Percentiles rank a stretch among this genome's conserved stretches.
These are phyloP conservation scores for Candida pseudofarinosa DNA, from an alignment of 805 yeast species.

Conservation along the genomic window DNA sequence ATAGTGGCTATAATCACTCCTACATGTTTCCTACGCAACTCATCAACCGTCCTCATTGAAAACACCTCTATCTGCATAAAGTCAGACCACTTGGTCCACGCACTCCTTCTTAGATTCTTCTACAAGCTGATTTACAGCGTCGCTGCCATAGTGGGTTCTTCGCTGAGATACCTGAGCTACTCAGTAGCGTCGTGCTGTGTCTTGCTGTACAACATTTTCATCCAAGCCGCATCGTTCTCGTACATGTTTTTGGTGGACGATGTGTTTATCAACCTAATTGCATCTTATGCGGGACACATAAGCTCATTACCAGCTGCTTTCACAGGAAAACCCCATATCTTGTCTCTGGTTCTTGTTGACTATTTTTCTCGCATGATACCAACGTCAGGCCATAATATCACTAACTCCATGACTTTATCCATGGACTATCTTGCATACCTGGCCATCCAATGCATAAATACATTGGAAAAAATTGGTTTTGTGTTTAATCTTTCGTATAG, in stretches of 20 bases:
- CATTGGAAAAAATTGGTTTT: slow-evolving; percentile 4
- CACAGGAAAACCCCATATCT: slow-evolving; percentile 10
- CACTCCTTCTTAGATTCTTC: slow-evolving; percentile 13
- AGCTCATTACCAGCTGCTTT: not conserved
- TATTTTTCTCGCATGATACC: slow-evolving; percentile 10
- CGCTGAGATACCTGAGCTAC: not conserved
- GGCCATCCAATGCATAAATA: not conserved
- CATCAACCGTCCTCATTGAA: slow-evolving; percentile 15
- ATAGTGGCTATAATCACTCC: slow-evolving; percentile 8
- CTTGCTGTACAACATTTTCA: slow-evolving; percentile 15
- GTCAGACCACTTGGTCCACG: slow-evolving; percentile 22
- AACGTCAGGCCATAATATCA: not conserved
- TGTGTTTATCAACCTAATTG: slow-evolving; percentile 14
- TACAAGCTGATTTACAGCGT: slow-evolving; percentile 10
- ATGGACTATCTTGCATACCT: not conserved
- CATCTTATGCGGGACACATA: slow-evolving; percentile 1
- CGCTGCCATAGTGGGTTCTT: not conserved
- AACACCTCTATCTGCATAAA: slow-evolving; percentile 9
- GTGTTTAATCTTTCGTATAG: slow-evolving; percentile 17
- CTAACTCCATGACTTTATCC: not conserved
- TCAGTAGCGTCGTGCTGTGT: not conserved
- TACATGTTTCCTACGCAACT: slow-evolving; percentile 14
- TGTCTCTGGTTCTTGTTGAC: slow-evolving; percentile 15
- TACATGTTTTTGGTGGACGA: slow-evolving; percentile 17
- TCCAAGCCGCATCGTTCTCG: slow-evolving; percentile 10